phyloP scores from a whole-genome alignment of 352 stramenopile species.

The Pilasporangium apinafurcum region DNA sequence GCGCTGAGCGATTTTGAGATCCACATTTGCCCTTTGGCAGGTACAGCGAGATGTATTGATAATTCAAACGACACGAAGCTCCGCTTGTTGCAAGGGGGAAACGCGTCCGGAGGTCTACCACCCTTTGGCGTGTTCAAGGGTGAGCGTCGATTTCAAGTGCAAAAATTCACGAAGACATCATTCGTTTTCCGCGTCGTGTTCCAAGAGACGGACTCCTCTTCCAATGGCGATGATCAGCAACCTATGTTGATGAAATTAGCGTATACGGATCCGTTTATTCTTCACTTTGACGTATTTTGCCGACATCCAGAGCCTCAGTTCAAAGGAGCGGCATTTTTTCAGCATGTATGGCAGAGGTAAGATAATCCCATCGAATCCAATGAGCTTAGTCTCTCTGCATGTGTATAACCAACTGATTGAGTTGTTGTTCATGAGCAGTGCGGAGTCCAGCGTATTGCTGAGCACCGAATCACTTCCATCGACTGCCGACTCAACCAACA shows the following conservation, averaged over 20 bases:
- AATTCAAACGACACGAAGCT: constrained; percentile 51
- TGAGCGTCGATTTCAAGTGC: constrained; percentile 63
- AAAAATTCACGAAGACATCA: constrained; percentile 35
- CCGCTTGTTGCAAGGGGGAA: constrained; percentile 29
- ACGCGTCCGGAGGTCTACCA: constrained; percentile 29
- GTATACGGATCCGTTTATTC: constrained; percentile 29
- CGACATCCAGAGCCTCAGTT: constrained; percentile 19
- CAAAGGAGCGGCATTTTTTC: constrained; percentile 32
- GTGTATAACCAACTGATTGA: constrained; percentile 8
- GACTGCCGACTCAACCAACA: not conserved
- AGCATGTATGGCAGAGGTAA: constrained; percentile 48
- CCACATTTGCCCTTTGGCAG: constrained; percentile 33
- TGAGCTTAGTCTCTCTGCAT: not conserved
- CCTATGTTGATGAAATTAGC: constrained; percentile 10
- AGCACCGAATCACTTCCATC: constrained; percentile 1
- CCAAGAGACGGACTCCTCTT: constrained; percentile 16
- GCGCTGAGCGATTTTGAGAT: constrained; percentile 61
- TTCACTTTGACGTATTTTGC: constrained; percentile 51
- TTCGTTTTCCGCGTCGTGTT: constrained; percentile 68
- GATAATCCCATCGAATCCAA: too few species aligned
- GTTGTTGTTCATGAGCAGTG: constrained; percentile 1
- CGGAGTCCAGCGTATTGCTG: constrained; percentile 6
- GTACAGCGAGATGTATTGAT: constrained; percentile 46
- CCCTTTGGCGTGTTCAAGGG: constrained; percentile 55
- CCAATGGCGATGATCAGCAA: constrained; percentile 12